A percentile compares a stretch with the other conserved stretches of the same genome.
phyloP scores from a whole-genome alignment of 2,329 filamentous ascomycete genomes.

The Neophaeococcomyces aloes region DNA sequence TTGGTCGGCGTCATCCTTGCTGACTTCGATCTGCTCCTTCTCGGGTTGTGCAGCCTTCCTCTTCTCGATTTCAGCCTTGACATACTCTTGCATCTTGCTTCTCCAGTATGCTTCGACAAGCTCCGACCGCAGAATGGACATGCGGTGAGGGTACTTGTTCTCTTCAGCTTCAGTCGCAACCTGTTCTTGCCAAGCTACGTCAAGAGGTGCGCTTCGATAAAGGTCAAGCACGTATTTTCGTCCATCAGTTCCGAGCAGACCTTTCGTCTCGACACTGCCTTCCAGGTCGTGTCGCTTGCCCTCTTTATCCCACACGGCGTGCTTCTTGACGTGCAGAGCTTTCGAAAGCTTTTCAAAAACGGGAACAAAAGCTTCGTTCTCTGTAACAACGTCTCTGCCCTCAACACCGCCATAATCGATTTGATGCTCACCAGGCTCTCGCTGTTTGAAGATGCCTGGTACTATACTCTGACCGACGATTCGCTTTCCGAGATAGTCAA shows the following conservation, averaged over 20 bases:
- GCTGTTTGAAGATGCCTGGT: conserved; percentile 97
- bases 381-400: conserved; percentile 87
- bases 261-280: conserved; percentile 95
- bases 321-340: conserved; percentile 81
- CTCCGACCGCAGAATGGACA: conserved; percentile 87
- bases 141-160: conserved; percentile 74
- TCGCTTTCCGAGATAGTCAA: conserved; percentile 94
- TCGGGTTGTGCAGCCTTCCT: conserved; percentile 39
- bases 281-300: conserved; percentile 81
- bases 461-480: conserved; percentile 97
- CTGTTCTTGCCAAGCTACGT: conserved; percentile 83
- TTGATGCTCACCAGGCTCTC: conserved; percentile 93
- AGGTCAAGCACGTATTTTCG: conserved; percentile 96
- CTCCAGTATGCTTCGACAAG: conserved; percentile 79
- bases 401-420: conserved; percentile 98
- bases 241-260: conserved; percentile 89
- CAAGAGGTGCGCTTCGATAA: conserved; percentile 86
- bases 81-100: conserved; percentile 77
- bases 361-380: conserved; percentile 72
- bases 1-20: conserved; percentile 30
- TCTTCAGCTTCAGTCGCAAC: conserved; percentile 42
- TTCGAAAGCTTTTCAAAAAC: conserved; percentile 87
- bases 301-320: conserved; percentile 97
- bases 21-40: conserved; percentile 26
- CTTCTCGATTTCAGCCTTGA: conserved; percentile 64